Base-by-base conservation (phyloP, 345 rosid genomes). In the Sisymbrium irio region DNA sequence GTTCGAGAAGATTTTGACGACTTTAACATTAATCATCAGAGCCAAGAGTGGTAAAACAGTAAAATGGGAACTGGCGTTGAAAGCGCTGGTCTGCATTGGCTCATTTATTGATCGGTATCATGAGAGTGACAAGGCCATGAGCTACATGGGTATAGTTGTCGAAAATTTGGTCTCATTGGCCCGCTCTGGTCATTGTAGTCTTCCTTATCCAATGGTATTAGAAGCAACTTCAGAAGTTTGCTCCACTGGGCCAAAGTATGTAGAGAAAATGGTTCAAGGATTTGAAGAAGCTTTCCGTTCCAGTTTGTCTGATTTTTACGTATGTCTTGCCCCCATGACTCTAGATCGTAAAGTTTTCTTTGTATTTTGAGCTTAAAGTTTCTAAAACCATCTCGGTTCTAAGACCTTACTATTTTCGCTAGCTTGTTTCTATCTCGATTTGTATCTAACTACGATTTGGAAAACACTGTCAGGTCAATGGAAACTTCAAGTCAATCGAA, bases 41-140 rank as follows among this genome's bases (percentile, higher is more conserved):
- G 53, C 37, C 56, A 82, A 86, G 56, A 87, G 75, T 74, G 50
- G 73, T 46, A 80, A 77, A 74, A 77, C 82, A 59, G 47, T 72
- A 37, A 36, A 74, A 62, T 91, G 98, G 97, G 88, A 82, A 76
- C 75, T 85, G 72, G 84, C 89, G 27, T 65, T 94, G 82, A 88
- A 84, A 71, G 93, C 96, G 32, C 79, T 91, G 20, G 88, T 83
- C 61, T 77, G 82, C 60, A 83, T 92, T 77, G 97, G 97, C 77
- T 85, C 83, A 33, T 87, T 78, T 78, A 73, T 89, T 80, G 76
- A 85, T 44, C 81, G 44, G 44, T 79, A 53, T 81, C 64, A 77
- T 27, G 90, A 92, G 39, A 65, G 70, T 42, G 93, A 87, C 64
- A 91, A 84, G 80, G 78, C 53, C 67, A 45, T 53, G 68, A 84